A percentile compares a stretch with the other conserved stretches of the same genome.
Evolutionary conservation across 2,329 filamentous ascomycete species (phyloP).

Genomic region (Apiospora saccharicola): DNA sequence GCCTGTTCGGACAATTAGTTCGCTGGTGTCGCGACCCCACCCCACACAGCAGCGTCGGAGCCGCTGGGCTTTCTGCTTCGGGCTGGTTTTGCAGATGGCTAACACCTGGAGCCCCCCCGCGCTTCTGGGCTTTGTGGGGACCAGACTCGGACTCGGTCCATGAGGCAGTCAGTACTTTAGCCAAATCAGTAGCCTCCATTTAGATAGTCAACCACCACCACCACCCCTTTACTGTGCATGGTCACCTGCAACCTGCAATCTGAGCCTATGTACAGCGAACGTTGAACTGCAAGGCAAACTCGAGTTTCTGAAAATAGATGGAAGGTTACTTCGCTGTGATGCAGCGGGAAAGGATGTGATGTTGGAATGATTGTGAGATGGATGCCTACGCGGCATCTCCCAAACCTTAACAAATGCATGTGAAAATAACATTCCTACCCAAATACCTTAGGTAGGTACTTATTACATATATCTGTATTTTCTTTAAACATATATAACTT

Average conservation of each 20-base stretch:
- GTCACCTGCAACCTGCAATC: background rate
- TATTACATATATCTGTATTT: background rate
- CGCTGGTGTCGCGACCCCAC: background rate
- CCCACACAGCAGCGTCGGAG: background rate
- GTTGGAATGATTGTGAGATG: background rate
- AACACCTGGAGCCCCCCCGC: conserved; percentile 2
- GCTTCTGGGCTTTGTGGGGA: conserved; percentile 7
- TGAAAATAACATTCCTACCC: background rate
- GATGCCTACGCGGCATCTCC: background rate
- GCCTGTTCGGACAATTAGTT: background rate
- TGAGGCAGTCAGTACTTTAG: background rate
- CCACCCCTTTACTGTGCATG: conserved; percentile 5
- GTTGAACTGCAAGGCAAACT: background rate
- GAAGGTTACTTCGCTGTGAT: background rate
- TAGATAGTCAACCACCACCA: background rate
- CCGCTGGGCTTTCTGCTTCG: conserved; percentile 10
- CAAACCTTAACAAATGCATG: background rate
- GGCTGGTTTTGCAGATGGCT: background rate
- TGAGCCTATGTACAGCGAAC: background rate
- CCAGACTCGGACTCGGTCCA: background rate
- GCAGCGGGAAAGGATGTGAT: background rate
- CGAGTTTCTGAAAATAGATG: background rate
- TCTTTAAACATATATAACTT: background rate
- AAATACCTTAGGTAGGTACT: too few relatives aligned
- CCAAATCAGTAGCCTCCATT: background rate